These are phyloP conservation scores for Dothistroma pini DNA, from an alignment of 2,329 filamentous ascomycete genomes.

Conservation along the genomic window DNA sequence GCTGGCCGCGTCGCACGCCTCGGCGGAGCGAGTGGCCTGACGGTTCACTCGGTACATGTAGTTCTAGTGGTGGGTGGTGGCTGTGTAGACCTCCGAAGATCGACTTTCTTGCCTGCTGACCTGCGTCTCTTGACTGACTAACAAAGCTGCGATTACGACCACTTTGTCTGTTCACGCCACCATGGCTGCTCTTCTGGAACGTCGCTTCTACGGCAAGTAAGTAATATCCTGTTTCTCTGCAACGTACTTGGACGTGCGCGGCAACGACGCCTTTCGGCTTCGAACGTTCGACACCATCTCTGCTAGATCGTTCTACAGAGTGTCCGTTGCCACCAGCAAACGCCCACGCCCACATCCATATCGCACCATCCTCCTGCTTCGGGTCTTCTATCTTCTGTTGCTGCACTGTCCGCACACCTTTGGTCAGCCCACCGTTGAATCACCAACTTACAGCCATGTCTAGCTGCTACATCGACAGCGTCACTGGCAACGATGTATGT, in stretches of 20 bases:
- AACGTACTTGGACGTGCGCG: not conserved
- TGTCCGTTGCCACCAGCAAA: not conserved
- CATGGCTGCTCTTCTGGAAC: not conserved
- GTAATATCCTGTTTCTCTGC: not conserved
- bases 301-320: not conserved
- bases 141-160: not conserved
- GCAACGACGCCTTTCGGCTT: not conserved
- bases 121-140: not conserved
- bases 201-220: not conserved
- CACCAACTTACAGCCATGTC: constrained; percentile 13
- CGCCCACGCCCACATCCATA: not conserved
- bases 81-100: not conserved
- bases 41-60: not conserved
- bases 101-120: not conserved
- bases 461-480: constrained; percentile 27
- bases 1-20: not conserved
- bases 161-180: not conserved
- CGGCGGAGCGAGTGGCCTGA: not conserved
- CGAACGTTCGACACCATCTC: not conserved
- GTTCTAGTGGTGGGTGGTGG: not conserved
- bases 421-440: not conserved
- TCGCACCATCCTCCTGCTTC: not conserved
- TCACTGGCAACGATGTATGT: constrained; percentile 35
- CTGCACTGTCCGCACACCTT: not conserved
- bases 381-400: not conserved